phyloP scores from a whole-genome alignment of 2,329 filamentous ascomycete species.

The Ophiostoma quercus region DNA sequence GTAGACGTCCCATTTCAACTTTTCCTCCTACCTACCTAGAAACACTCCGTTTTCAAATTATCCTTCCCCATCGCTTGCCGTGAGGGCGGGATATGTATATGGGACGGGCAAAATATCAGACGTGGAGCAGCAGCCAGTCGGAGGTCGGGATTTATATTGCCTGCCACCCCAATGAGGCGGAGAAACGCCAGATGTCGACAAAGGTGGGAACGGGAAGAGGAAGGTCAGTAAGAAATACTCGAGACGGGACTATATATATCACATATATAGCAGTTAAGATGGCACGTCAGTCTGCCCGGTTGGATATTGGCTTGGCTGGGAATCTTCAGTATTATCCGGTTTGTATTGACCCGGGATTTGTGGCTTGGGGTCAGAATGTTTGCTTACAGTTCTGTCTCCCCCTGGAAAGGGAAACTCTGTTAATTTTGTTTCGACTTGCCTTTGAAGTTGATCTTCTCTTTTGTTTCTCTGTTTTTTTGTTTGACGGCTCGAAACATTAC shows the following conservation, averaged over 20 bases:
- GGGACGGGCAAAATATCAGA: not conserved
- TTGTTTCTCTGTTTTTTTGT: not conserved
- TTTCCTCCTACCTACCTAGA: not conserved
- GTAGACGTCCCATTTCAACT: not conserved
- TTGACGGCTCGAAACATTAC: not conserved
- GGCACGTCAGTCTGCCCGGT: not conserved
- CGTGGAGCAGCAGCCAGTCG: not conserved
- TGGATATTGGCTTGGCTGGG: conserved; percentile 1
- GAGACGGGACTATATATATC: not conserved
- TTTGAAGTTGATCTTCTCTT: not conserved
- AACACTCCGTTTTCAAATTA: not conserved
- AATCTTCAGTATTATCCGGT: not conserved
- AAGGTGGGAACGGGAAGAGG: not conserved
- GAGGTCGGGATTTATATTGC: not conserved
- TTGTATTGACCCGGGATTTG: not conserved
- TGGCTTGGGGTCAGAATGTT: not conserved
- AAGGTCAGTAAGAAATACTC: not conserved
- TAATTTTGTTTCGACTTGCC: not conserved
- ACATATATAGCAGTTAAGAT: not conserved
- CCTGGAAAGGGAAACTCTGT: not conserved
- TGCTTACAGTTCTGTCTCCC: not conserved
- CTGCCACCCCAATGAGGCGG: not conserved
- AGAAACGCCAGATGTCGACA: not conserved
- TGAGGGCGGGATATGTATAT: not conserved
- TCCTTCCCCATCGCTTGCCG: not conserved